Conservation (phyloP, 2,329 filamentous ascomycete genomes). For the Chaetomiaceae sp. region DNA sequence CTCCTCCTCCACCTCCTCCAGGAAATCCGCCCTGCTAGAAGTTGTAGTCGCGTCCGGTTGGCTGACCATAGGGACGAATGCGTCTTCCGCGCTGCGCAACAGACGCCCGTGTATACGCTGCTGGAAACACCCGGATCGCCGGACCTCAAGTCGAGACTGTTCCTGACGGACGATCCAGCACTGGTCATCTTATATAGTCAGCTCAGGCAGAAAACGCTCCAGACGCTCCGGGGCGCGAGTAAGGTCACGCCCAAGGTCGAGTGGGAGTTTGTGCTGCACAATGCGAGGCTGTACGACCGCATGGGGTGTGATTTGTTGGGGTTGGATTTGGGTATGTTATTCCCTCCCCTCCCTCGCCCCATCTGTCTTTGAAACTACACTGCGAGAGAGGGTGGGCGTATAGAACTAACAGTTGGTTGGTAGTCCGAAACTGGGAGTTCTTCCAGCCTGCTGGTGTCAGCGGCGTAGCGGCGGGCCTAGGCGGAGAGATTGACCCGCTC, state of each 20-base stretch:
- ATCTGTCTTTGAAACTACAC: no score
- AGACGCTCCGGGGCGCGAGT: slow-evolving; percentile 79
- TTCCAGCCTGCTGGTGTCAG: slow-evolving; percentile 45
- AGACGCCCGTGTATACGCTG: slow-evolving; percentile 75
- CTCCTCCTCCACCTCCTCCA: no score
- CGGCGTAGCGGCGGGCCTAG: slow-evolving; percentile 34
- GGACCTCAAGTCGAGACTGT: slow-evolving; percentile 70
- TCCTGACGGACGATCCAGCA: slow-evolving; percentile 85
- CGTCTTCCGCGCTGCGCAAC: background rate
- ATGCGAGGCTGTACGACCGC: slow-evolving; percentile 74
- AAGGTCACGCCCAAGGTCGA: slow-evolving; percentile 75
- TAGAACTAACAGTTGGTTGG: slow-evolving; percentile 19
- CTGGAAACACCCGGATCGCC: slow-evolving; percentile 64
- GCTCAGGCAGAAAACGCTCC: slow-evolving; percentile 73
- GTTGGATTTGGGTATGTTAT: slow-evolving; percentile 67
- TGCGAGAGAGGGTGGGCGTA: no score
- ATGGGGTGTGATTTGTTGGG: slow-evolving; percentile 94
- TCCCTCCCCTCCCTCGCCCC: no score
- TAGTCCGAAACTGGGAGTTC: slow-evolving; percentile 79
- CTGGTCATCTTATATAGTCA: slow-evolving; percentile 84
- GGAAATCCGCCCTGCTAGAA: no score
- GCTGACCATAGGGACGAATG: slow-evolving; percentile 4
- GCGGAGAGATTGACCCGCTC: slow-evolving; percentile 57
- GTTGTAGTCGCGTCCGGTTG: background rate
- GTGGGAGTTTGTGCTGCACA: slow-evolving; percentile 86